These are phyloP conservation scores for Carex scoparia DNA, from an alignment of 176 grass and related monocot species.

Conservation along the genomic window DNA sequence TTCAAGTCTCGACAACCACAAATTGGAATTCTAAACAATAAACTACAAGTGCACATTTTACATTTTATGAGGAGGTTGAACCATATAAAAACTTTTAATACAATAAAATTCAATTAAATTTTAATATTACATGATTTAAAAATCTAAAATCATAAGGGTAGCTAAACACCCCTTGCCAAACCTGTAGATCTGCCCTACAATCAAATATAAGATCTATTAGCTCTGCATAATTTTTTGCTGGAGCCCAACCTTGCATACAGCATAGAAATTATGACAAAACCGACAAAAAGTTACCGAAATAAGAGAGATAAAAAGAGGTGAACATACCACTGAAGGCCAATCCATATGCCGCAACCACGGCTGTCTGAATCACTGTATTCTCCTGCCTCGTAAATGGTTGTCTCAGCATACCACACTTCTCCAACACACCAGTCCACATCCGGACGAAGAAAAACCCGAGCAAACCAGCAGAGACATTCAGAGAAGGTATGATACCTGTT, in stretches of 20 bases:
- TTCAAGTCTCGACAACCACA: too few relatives aligned
- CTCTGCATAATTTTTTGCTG: background rate
- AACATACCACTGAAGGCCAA: constrained; percentile 74
- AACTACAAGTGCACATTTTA: too few relatives aligned
- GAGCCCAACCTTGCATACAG: background rate
- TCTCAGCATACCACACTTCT: constrained; percentile 25
- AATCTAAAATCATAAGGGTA: too few relatives aligned
- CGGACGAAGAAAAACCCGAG: constrained; percentile 61
- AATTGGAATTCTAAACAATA: too few relatives aligned
- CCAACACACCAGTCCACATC: constrained; percentile 43
- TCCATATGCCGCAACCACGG: constrained; percentile 66
- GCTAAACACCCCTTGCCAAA: too few relatives aligned
- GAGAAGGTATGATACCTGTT: constrained; percentile 74
- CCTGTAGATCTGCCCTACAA: background rate
- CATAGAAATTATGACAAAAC: background rate
- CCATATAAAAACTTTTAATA: too few relatives aligned
- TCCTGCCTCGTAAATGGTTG: constrained; percentile 67
- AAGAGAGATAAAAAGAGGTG: background rate
- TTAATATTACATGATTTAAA: too few relatives aligned
- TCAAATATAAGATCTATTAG: constrained; percentile 10
- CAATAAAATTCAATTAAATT: too few relatives aligned
- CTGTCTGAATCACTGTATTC: constrained; percentile 81
- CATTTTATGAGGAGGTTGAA: too few relatives aligned
- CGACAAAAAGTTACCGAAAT: background rate
- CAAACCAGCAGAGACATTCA: constrained; percentile 69